Evolutionary conservation across 495 filamentous ascomycete genomes (phyloP).

Genomic region (Penicillium nucicola): DNA sequence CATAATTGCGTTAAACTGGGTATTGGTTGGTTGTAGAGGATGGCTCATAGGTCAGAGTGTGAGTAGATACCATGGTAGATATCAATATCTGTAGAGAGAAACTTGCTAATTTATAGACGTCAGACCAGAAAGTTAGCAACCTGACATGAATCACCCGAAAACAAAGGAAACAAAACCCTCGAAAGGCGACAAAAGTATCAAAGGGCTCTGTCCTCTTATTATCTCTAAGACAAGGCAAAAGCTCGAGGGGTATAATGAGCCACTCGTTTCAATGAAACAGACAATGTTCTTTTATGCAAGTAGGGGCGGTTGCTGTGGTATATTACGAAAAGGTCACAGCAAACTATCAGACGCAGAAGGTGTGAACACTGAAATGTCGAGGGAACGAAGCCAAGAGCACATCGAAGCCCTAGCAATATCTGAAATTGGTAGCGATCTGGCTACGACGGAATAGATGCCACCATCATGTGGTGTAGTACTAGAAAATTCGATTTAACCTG

Average conservation of each 20-base stretch:
- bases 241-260: not conserved
- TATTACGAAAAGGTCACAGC: not conserved
- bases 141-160: not conserved
- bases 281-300: not conserved
- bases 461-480: too few relatives aligned
- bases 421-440: slow-evolving; percentile 6
- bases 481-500: too few relatives aligned
- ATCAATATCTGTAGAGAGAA: too few relatives aligned
- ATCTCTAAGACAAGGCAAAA: too few relatives aligned
- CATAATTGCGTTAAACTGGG: slow-evolving; percentile 4
- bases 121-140: too few relatives aligned
- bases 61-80: too few relatives aligned
- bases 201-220: not conserved
- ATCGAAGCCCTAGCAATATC: not conserved
- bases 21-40: too few relatives aligned
- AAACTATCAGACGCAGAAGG: not conserved
- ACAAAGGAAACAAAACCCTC: not conserved
- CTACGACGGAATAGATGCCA: too few relatives aligned
- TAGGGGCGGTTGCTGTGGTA: not conserved
- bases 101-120: too few relatives aligned
- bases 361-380: not conserved
- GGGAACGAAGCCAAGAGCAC: not conserved
- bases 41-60: too few relatives aligned
- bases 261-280: slow-evolving; percentile 4
- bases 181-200: not conserved